Evolutionary conservation across 2,329 filamentous ascomycete genomes (phyloP), one percentile per base, ranked within the genome.

Genomic region (Colletotrichum gigasporum): DNA sequence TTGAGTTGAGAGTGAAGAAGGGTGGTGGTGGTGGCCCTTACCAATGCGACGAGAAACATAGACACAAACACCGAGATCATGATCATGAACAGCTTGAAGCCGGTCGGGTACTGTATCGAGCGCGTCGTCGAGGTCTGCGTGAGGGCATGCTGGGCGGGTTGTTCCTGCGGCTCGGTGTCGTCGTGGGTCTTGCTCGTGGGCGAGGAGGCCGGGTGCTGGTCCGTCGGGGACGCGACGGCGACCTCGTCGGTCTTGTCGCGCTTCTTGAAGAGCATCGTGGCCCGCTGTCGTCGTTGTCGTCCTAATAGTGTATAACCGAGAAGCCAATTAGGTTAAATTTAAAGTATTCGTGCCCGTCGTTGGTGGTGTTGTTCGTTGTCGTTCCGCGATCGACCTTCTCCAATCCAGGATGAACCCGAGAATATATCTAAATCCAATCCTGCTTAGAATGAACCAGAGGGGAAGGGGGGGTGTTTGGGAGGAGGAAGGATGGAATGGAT

Each of bases 71-170:
- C 35, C 22, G 64, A 64, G 9, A 41, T 41, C 39, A 63, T 50
- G 30, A 63, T 53, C 2, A 68, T 61, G 20, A 68, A 50, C 20
- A 80, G 63, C 42, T 58, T 65, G 22, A 65, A 10, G 35, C 63
- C 63, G 24, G 28, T 10, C 1, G 63, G 63, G 20, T 65, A 65
- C 50, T 63, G 37, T 7, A 65, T 47, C 24, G 44, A 50, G 7
- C 44, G 51, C 9, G 63, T 34, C 14, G 63, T 45, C 6, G 50
- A 41, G 18, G 59, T 63, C 3, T 56, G 58, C 6, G 44, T 2
- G 6, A 56, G 18, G 10, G 30, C 44, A 32, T 62, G 8, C 24
- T 61, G 35, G 2, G 41, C 8, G 11, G 59, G 30, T 14, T 51
- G 34, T 3, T 28, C n/a, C 22, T 55, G 45, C 0, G 22, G 28